phyloP scores from a whole-genome alignment of 2,329 filamentous ascomycete genomes.

The Alternaria burnsii region DNA sequence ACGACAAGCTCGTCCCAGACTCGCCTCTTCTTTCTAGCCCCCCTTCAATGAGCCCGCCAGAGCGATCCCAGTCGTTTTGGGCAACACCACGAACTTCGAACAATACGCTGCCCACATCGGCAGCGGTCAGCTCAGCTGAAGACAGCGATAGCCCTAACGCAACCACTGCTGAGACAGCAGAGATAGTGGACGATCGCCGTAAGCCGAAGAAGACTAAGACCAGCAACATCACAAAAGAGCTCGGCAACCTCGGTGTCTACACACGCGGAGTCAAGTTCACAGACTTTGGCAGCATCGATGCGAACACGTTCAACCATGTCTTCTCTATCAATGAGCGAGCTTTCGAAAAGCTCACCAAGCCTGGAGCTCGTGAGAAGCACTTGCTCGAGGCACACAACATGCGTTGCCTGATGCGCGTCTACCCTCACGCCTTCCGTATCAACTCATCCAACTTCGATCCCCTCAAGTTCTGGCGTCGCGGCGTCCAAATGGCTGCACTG shows the following conservation, averaged over 20 bases:
- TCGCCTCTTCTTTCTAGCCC: constrained; percentile 62
- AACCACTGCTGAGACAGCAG: constrained; percentile 61
- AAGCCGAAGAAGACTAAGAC: constrained; percentile 68
- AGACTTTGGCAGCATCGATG: constrained; percentile 79
- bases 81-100: constrained; percentile 63
- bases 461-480: constrained; percentile 89
- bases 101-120: constrained; percentile 64
- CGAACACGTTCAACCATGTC: constrained; percentile 90
- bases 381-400: constrained; percentile 89
- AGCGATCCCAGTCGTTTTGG: constrained; percentile 57
- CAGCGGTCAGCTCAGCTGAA: constrained; percentile 68
- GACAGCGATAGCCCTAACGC: constrained; percentile 75
- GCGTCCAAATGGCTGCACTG: constrained; percentile 95
- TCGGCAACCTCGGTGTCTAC: constrained; percentile 86
- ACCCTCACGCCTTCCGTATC: constrained; percentile 83
- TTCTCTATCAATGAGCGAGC: constrained; percentile 93
- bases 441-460: constrained; percentile 95
- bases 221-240: constrained; percentile 84
- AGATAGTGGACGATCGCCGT: constrained; percentile 64
- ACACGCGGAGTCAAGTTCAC: constrained; percentile 82
- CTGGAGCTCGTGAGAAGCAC: constrained; percentile 77
- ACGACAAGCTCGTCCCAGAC: constrained; percentile 62
- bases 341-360: constrained; percentile 82
- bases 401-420: constrained; percentile 86
- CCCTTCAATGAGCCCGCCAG: constrained; percentile 62